Percentiles rank a stretch among this genome's conserved stretches.
phyloP scores from a whole-genome alignment of 768 basidiomycete species.

The Phlebiopsis flavidoalba region DNA sequence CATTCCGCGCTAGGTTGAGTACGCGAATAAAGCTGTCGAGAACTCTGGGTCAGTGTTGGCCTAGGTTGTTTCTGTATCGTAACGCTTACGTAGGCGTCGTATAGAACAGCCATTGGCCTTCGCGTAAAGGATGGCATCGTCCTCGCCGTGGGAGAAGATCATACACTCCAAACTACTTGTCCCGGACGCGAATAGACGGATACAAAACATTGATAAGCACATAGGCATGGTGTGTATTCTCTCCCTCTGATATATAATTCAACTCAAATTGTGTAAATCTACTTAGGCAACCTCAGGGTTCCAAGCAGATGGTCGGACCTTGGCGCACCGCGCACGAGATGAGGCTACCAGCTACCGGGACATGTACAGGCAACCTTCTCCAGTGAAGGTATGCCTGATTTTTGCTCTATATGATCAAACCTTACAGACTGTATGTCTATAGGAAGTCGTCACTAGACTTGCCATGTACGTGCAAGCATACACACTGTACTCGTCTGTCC shows the following conservation, averaged over 20 bases:
- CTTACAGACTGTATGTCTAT: background rate
- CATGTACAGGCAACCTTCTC: conserved; percentile 64
- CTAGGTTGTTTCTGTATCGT: background rate
- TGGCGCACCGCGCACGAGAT: conserved; percentile 79
- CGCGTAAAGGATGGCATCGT: conserved; percentile 93
- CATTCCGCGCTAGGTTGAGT: conserved; percentile 71
- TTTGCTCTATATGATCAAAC: background rate
- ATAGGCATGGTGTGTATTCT: conserved; percentile 73
- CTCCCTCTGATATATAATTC: background rate
- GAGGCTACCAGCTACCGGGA: conserved; percentile 76
- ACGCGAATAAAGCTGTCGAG: conserved; percentile 97
- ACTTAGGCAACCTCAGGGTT: conserved; percentile 86
- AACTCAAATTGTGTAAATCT: background rate
- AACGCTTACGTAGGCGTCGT: background rate
- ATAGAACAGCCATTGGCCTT: conserved; percentile 92
- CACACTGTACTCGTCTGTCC: conserved; percentile 96
- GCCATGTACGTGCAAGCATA: conserved; percentile 92
- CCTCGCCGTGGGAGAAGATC: conserved; percentile 96
- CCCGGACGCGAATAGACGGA: conserved; percentile 87
- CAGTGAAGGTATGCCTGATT: conserved; percentile 61
- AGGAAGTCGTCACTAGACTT: conserved; percentile 71
- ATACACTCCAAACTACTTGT: conserved; percentile 94
- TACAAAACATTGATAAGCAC: conserved; percentile 90
- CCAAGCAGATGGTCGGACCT: conserved; percentile 86
- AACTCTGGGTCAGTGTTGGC: conserved; percentile 75